phyloP scores from a whole-genome alignment of 495 filamentous ascomycete species.

The Xylaria flabelliformis region DNA sequence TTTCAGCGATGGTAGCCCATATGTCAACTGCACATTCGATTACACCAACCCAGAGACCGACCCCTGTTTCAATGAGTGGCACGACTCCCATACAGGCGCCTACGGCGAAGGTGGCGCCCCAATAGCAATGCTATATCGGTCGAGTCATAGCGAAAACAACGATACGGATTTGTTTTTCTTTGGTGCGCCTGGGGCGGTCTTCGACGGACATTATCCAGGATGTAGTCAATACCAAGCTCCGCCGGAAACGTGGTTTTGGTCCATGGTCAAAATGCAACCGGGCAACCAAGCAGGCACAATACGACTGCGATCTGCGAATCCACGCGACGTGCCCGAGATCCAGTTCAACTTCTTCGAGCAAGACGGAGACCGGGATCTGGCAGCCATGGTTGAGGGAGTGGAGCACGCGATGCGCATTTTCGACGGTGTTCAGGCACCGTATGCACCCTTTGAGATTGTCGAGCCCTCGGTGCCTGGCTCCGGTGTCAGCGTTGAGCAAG shows the following conservation, averaged over 20 bases:
- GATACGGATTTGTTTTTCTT: neutral
- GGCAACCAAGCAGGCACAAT: constrained; percentile 51
- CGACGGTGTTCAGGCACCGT: neutral
- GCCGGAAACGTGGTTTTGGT: constrained; percentile 2
- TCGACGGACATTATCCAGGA: neutral
- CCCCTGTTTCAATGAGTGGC: constrained; percentile 64
- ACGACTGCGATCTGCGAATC: constrained; percentile 49
- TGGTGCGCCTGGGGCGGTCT: neutral
- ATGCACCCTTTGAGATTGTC: neutral
- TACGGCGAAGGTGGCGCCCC: neutral
- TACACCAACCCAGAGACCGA: neutral
- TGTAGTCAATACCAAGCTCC: neutral
- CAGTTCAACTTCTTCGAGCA: constrained; percentile 57
- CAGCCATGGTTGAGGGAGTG: constrained; percentile 51
- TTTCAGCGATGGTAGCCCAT: neutral
- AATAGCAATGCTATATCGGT: neutral
- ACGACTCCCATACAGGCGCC: constrained; percentile 31
- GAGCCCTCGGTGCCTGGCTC: neutral
- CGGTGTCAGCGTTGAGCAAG: constrained; percentile 35
- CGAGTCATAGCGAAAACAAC: neutral
- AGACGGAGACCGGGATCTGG: constrained; percentile 42
- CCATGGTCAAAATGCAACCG: constrained; percentile 32
- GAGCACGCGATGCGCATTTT: neutral
- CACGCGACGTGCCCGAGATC: constrained; percentile 52
- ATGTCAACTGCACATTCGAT: constrained; percentile 17